Evolutionary conservation across 2,329 filamentous ascomycete species (phyloP), one percentile per base, ranked within the genome.

Genomic region (Graphilbum sp.): DNA sequence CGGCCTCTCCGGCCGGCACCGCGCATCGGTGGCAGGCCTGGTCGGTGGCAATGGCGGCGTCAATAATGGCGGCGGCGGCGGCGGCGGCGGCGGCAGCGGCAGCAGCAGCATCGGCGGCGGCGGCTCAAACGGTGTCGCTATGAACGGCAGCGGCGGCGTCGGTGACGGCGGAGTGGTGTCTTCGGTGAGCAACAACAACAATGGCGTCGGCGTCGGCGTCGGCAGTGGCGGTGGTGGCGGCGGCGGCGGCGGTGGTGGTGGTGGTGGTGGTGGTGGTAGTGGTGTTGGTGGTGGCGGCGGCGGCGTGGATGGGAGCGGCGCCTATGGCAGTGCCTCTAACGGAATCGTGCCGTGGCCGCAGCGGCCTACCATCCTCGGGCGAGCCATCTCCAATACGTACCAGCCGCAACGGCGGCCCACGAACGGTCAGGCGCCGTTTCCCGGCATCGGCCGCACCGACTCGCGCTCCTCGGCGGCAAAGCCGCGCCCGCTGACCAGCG

Each of bases 371-470:
- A 76, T 66, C 19, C 80, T 81, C 16, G 69, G 71, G 38, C 67
- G 82, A 50, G 86, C 80, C 5, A 80, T 80, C 1, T 88, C 82
- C 23, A 83, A 69, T 54, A 86, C 83, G 24, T 90, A 90, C 54
- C 80, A 81, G 45, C 76, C 76, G 4, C 68, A 70, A 41, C 62
- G 73, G 35, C 64, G 68, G 39, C 64, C 69, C 2, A 44, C 68
- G 2, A 43, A 16, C 24, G 5, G 17, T 44, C 51, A 58, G 32
- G 50, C 63, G 36, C 56, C 63, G 27, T 62, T 40, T 33, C 5
- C 36, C 16, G 32, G 34, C 13, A 29, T 43, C 6, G 15, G 13
- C 21, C 36, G 35, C 12, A 60, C 42, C 55, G 59, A 43, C 60
- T 59, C 33, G 7, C 61, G 38, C 58, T 54, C 32, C 55, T 52